A percentile compares a stretch with the other conserved stretches of the same genome.
Evolutionary conservation across 2,329 filamentous ascomycete species (phyloP).

Genomic region (Bipolaris victoriae): DNA sequence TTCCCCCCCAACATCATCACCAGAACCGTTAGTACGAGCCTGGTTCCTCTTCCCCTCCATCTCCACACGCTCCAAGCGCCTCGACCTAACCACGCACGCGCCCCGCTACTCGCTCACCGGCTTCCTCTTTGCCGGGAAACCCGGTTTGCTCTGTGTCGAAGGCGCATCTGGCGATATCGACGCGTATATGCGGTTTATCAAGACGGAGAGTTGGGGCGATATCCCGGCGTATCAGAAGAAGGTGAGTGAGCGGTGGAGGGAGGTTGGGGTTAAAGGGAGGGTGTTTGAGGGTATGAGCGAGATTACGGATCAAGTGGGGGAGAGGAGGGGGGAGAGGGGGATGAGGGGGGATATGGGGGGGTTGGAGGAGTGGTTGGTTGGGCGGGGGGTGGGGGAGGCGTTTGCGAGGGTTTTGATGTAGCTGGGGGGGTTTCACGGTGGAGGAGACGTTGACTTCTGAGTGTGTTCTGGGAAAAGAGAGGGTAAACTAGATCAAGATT

Average conservation of each 20-base stretch:
- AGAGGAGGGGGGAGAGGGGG: conserved; percentile 57
- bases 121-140: conserved; percentile 66
- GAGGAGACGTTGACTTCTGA: too few species aligned
- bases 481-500: too few species aligned
- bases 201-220: conserved; percentile 68
- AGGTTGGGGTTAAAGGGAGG: conserved; percentile 46
- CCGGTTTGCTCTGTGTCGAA: conserved; percentile 61
- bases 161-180: conserved; percentile 58
- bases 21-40: conserved; percentile 54
- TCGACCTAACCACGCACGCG: conserved; percentile 63
- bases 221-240: conserved; percentile 68
- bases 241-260: conserved; percentile 62
- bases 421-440: not conserved
- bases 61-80: conserved; percentile 63
- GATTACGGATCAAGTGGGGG: conserved; percentile 60
- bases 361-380: conserved; percentile 58
- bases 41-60: conserved; percentile 71
- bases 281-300: conserved; percentile 64
- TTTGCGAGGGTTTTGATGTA: conserved; percentile 40
- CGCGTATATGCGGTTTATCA: conserved; percentile 67
- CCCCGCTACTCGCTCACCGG: conserved; percentile 62
- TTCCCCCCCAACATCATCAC: not conserved
- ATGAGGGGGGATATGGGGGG: conserved; percentile 63
- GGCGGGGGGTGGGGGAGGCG: conserved; percentile 44
- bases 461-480: too few species aligned